Percentiles rank a stretch among this genome's conserved stretches.
Conservation (phyloP, 148 eudicot species). For the Hydrangea macrophylla region DNA sequence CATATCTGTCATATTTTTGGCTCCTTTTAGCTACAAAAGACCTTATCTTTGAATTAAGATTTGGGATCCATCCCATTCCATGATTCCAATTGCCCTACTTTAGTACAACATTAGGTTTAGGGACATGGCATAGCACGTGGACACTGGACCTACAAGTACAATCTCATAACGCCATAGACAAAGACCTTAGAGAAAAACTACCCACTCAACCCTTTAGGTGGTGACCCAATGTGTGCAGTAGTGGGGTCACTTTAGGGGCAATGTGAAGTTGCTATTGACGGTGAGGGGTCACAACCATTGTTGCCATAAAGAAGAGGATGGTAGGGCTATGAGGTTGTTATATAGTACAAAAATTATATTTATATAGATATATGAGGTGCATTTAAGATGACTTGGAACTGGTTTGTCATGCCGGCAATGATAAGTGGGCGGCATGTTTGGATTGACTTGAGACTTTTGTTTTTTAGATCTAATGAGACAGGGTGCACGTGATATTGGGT, state of each 20-base stretch:
- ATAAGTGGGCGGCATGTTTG: conserved; percentile 3
- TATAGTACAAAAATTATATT: too few relatives aligned
- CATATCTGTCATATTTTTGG: background rate
- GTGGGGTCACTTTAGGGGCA: background rate
- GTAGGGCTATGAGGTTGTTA: background rate
- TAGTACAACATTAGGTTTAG: background rate
- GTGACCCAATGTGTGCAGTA: background rate
- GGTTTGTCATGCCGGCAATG: conserved; percentile 11
- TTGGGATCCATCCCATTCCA: background rate
- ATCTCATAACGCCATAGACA: background rate
- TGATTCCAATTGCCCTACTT: background rate
- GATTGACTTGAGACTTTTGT: background rate
- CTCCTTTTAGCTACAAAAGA: background rate
- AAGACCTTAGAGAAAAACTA: background rate
- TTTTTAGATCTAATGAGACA: background rate
- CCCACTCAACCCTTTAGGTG: too few relatives aligned
- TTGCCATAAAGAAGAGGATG: background rate
- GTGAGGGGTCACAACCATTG: background rate
- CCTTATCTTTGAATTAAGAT: background rate
- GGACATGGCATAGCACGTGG: background rate
- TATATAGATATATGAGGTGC: background rate
- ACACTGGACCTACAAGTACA: background rate
- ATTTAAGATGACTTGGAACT: conserved; percentile 5
- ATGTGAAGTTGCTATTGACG: background rate
- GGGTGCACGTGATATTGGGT: too few relatives aligned